Evolutionary conservation across 2,329 filamentous ascomycete genomes (phyloP).

Genomic region (Talaromyces sp.): DNA sequence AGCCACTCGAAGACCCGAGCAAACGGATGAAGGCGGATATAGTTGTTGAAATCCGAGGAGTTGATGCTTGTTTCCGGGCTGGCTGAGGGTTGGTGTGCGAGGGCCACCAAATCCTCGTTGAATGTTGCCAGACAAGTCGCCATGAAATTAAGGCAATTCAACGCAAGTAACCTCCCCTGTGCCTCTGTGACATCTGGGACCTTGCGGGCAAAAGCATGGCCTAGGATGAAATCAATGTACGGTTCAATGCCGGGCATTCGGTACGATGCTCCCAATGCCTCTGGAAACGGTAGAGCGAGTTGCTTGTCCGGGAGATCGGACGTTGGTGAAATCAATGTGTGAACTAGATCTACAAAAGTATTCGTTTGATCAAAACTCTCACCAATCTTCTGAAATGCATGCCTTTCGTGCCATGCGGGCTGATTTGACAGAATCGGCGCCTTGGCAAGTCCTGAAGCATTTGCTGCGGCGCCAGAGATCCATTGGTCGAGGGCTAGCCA

Average conservation of each 20-base stretch:
- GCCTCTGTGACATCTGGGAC: constrained; percentile 64
- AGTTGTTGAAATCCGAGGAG: constrained; percentile 72
- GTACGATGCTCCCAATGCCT: constrained; percentile 72
- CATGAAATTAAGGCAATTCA: constrained; percentile 81
- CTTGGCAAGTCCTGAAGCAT: constrained; percentile 46
- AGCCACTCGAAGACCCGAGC: constrained; percentile 96
- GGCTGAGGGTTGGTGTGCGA: constrained; percentile 75
- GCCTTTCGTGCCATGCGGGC: constrained; percentile 49
- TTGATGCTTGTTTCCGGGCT: constrained; percentile 70
- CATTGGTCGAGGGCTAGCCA: constrained; percentile 80
- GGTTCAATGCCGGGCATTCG: constrained; percentile 84
- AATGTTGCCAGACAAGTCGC: constrained; percentile 76
- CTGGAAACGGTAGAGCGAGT: constrained; percentile 80
- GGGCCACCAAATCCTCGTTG: constrained; percentile 87
- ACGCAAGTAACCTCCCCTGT: constrained; percentile 70
- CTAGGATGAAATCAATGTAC: constrained; percentile 88
- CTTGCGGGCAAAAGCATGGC: constrained; percentile 69
- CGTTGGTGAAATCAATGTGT: constrained; percentile 64
- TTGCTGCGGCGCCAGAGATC: constrained; percentile 57
- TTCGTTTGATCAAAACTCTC: constrained; percentile 80
- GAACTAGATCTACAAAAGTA: constrained; percentile 75
- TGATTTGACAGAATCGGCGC: constrained; percentile 42
- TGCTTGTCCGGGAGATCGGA: constrained; percentile 53
- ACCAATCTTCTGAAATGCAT: constrained; percentile 70
- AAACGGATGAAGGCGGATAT: constrained; percentile 87